Evolutionary conservation across 257 asterid genomes (phyloP).

Genomic region (Penstemon barbatus): DNA sequence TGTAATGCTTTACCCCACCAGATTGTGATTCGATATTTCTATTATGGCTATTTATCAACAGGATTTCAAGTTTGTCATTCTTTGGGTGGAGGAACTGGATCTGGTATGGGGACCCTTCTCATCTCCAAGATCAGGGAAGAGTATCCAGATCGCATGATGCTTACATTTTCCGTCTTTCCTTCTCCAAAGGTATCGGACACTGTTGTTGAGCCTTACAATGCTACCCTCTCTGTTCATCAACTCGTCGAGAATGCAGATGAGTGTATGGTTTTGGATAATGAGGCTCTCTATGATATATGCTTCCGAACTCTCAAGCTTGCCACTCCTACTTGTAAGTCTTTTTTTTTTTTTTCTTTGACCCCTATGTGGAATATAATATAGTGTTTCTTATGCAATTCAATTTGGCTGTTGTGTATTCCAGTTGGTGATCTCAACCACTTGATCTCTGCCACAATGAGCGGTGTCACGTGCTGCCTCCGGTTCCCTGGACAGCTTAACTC

Average conservation of each 20-base stretch:
- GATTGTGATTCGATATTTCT: neutral
- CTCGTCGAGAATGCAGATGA: conserved; percentile 57
- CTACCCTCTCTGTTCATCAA: conserved; percentile 52
- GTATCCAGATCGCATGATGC: conserved; percentile 54
- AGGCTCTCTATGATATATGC: conserved; percentile 53
- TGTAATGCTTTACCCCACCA: neutral
- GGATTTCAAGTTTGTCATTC: conserved; percentile 55
- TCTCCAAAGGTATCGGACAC: conserved; percentile 54
- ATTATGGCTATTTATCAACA: conserved; percentile 13
- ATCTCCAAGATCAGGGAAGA: conserved; percentile 54
- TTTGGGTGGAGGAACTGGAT: conserved; percentile 56
- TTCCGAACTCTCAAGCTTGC: conserved; percentile 50
- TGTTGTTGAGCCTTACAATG: conserved; percentile 55
- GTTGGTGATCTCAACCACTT: conserved; percentile 54
- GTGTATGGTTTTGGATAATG: conserved; percentile 57
- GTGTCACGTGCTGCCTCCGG: conserved; percentile 47
- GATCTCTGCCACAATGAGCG: conserved; percentile 48
- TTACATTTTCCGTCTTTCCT: conserved; percentile 51
- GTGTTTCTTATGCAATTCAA: neutral
- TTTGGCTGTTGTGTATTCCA: conserved; percentile 18
- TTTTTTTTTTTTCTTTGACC: neutral
- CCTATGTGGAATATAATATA: neutral
- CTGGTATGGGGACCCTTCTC: conserved; percentile 56
- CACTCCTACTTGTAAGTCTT: conserved; percentile 45
- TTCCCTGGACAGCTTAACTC: conserved; percentile 53